Evolutionary conservation across 202 grass and related monocot genomes (phyloP).

Genomic region (Setaria italica): DNA sequence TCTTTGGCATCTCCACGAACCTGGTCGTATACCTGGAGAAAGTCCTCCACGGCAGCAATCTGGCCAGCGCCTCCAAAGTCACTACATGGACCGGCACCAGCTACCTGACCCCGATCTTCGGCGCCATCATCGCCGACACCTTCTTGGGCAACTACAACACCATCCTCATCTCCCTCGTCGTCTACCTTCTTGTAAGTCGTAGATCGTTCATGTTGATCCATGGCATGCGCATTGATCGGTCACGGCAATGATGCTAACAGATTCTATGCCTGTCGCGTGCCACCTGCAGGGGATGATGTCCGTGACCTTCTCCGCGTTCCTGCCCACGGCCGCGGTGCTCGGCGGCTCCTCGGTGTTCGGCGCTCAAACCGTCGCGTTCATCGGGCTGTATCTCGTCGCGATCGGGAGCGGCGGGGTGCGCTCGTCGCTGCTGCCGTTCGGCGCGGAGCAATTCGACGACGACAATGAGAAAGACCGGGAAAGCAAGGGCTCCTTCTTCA

Average conservation of each 20-base stretch:
- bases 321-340: conserved; percentile 41
- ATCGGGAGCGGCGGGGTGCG: conserved; percentile 67
- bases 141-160: conserved; percentile 84
- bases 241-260: neutral
- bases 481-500: conserved; percentile 76
- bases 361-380: conserved; percentile 45
- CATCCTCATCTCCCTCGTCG: conserved; percentile 62
- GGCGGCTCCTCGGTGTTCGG: conserved; percentile 1
- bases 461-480: conserved; percentile 53
- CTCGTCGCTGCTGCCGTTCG: conserved; percentile 71
- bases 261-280: neutral
- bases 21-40: conserved; percentile 73
- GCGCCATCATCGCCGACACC: conserved; percentile 75
- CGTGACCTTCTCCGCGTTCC: conserved; percentile 58
- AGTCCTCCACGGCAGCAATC: conserved; percentile 69
- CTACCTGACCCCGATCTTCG: conserved; percentile 71
- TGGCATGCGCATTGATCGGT: neutral
- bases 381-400: conserved; percentile 81
- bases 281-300: conserved; percentile 59
- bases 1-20: conserved; percentile 81
- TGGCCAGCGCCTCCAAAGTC: conserved; percentile 72
- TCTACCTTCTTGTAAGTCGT: conserved; percentile 71
- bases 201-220: too few species aligned
- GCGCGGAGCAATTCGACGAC: conserved; percentile 86
- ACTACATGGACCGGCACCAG: conserved; percentile 72